Evolutionary conservation across 2,329 filamentous ascomycete genomes (phyloP).

Genomic region (Pestalotiopsis sp.): DNA sequence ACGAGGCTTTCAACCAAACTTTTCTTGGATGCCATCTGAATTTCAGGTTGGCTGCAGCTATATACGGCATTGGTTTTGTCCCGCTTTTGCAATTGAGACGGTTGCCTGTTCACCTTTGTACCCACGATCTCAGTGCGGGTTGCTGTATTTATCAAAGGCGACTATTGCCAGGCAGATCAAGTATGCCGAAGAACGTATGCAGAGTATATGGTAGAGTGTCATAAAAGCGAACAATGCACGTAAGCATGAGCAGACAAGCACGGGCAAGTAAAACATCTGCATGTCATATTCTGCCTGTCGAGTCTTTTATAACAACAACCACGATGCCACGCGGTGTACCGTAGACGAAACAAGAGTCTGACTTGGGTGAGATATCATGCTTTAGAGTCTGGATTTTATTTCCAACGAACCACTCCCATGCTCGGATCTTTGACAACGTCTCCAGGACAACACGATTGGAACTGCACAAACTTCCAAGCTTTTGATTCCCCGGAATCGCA

Average conservation of each 20-base stretch:
- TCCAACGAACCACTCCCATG: background rate
- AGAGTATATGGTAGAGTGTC: too few species aligned
- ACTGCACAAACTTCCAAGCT: background rate
- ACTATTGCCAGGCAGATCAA: too few species aligned
- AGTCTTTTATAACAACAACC: background rate
- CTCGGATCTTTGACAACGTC: background rate
- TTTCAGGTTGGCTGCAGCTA: background rate
- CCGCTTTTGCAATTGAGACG: background rate
- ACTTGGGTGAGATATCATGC: background rate
- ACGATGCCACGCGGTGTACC: background rate
- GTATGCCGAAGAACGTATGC: too few species aligned
- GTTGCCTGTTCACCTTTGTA: background rate
- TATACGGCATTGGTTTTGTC: too few species aligned
- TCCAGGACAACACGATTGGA: background rate
- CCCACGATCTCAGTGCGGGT: background rate
- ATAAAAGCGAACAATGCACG: background rate
- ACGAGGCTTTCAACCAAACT: background rate
- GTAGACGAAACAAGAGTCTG: background rate
- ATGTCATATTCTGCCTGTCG: background rate
- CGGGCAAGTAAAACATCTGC: background rate
- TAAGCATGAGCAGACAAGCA: background rate
- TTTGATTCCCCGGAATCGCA: background rate
- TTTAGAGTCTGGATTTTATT: too few species aligned
- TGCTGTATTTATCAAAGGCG: too few species aligned
- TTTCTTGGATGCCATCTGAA: background rate